phyloP scores from a whole-genome alignment of 2,329 filamentous ascomycete species.

The Didymella segeticola region DNA sequence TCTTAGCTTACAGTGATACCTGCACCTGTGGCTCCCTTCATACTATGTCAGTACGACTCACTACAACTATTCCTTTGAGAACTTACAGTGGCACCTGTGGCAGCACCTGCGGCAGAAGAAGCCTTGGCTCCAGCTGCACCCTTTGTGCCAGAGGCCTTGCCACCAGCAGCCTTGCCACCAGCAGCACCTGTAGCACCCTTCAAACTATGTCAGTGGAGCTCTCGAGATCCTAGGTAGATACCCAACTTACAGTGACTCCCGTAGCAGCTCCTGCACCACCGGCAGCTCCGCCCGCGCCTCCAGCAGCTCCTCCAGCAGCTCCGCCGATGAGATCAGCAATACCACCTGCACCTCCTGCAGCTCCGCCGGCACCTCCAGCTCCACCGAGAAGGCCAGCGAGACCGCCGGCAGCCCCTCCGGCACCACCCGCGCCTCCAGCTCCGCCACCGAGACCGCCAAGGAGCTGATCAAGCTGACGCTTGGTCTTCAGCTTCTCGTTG shows the following conservation, averaged over 20 bases:
- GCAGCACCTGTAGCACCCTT: constrained; percentile 6
- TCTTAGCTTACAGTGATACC: neutral
- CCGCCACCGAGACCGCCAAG: constrained; percentile 25
- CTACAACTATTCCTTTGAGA: neutral
- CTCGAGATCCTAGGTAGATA: neutral
- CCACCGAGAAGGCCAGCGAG: constrained; percentile 20
- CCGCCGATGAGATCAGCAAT: constrained; percentile 16
- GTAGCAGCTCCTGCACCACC: neutral
- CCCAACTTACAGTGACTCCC: neutral
- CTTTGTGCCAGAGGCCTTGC: neutral
- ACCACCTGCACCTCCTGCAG: constrained; percentile 13
- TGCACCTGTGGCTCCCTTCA: neutral
- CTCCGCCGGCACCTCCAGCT: constrained; percentile 14
- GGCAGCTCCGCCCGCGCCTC: neutral
- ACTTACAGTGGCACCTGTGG: constrained; percentile 7
- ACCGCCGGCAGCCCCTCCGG: constrained; percentile 13
- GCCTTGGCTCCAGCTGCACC: constrained; percentile 3
- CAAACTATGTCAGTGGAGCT: neutral
- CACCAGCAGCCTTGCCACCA: neutral
- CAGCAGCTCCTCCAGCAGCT: constrained; percentile 8
- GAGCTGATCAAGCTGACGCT: constrained; percentile 38
- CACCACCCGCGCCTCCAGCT: constrained; percentile 17
- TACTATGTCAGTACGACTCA: neutral
- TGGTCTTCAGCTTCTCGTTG: constrained; percentile 30
- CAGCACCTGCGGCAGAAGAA: neutral